Percentiles rank a stretch among this genome's conserved stretches.
phyloP scores from a whole-genome alignment of 2,329 filamentous ascomycete genomes.

The Monosporascus sp. region DNA sequence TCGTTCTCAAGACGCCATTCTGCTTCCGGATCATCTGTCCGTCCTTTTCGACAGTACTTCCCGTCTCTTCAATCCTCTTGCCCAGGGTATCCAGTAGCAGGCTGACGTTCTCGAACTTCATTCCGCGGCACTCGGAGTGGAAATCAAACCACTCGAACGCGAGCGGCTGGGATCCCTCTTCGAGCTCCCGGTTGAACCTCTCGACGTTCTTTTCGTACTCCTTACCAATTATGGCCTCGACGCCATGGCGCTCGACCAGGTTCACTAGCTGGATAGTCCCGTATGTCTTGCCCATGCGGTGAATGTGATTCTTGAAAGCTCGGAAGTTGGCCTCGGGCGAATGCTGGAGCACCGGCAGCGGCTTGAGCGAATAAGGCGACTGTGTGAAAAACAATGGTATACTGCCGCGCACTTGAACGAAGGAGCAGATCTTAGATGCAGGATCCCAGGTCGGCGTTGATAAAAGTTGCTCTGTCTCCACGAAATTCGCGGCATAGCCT shows the following conservation, averaged over 20 bases:
- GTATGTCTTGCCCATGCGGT: conserved; percentile 63
- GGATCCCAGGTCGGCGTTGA: conserved; percentile 63
- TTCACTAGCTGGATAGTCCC: conserved; percentile 74
- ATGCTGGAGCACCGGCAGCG: conserved; percentile 75
- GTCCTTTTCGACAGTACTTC: conserved; percentile 59
- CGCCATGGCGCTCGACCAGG: conserved; percentile 82
- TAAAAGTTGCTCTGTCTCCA: conserved; percentile 93
- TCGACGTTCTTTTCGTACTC: conserved; percentile 67
- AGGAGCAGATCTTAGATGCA: conserved; percentile 65
- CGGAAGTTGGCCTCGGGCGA: conserved; percentile 71
- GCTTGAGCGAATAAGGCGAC: conserved; percentile 88
- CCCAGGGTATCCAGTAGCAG: conserved; percentile 68
- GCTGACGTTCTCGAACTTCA: conserved; percentile 96
- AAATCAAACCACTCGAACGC: conserved; percentile 97
- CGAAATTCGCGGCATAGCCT: conserved; percentile 80
- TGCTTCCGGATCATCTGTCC: conserved; percentile 48
- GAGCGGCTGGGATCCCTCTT: conserved; percentile 42
- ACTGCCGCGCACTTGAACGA: conserved; percentile 82
- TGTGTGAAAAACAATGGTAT: conserved; percentile 96
- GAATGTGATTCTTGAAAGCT: conserved; percentile 77
- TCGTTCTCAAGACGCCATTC: conserved; percentile 78
- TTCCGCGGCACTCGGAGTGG: conserved; percentile 83
- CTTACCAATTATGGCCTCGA: conserved; percentile 73
- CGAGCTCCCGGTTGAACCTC: conserved; percentile 58
- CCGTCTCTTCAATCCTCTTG: conserved; percentile 61